phyloP scores from a whole-genome alignment of 768 basidiomycete species.

The Grammothele lineata region DNA sequence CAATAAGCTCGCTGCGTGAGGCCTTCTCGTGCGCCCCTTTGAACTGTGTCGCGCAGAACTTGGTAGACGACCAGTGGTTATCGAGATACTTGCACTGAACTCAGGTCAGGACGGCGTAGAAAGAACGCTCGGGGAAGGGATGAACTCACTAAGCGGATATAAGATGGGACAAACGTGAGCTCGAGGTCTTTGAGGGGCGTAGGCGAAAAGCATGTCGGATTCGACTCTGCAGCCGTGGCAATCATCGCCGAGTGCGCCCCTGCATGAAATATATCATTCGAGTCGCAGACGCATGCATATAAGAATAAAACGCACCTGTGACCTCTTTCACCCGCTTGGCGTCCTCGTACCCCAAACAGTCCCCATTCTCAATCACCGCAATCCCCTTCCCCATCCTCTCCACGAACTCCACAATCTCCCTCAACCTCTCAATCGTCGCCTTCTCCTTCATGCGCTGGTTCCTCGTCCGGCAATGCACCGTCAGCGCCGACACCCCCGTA shows the following conservation, averaged over 20 bases:
- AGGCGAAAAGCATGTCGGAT: conserved; percentile 82
- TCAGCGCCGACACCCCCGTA: conserved; percentile 86
- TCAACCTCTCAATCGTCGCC: conserved; percentile 74
- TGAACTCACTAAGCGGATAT: conserved; percentile 64
- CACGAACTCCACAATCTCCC: conserved; percentile 85
- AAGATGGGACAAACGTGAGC: conserved; percentile 61
- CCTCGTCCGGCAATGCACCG: conserved; percentile 92
- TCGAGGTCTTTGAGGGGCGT: conserved; percentile 68
- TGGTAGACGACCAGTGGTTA: conserved; percentile 81
- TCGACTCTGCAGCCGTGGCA: conserved; percentile 90
- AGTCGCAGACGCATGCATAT: background rate
- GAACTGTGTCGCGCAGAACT: conserved; percentile 84
- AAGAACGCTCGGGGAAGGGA: background rate
- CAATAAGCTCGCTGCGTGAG: conserved; percentile 56
- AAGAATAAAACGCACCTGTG: conserved; percentile 52
- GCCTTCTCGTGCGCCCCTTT: conserved; percentile 56
- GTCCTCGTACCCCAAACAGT: conserved; percentile 78
- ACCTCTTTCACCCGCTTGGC: conserved; percentile 66
- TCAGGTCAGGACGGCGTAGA: background rate
- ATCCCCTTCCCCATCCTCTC: conserved; percentile 67
- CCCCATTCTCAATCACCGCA: conserved; percentile 93
- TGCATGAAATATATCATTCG: conserved; percentile 25
- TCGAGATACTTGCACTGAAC: conserved; percentile 66
- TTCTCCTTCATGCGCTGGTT: conserved; percentile 83
- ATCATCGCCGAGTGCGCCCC: conserved; percentile 94